phyloP scores from a whole-genome alignment of 2,329 filamentous ascomycete genomes.

The Ceratocystiopsis brevicomis region DNA sequence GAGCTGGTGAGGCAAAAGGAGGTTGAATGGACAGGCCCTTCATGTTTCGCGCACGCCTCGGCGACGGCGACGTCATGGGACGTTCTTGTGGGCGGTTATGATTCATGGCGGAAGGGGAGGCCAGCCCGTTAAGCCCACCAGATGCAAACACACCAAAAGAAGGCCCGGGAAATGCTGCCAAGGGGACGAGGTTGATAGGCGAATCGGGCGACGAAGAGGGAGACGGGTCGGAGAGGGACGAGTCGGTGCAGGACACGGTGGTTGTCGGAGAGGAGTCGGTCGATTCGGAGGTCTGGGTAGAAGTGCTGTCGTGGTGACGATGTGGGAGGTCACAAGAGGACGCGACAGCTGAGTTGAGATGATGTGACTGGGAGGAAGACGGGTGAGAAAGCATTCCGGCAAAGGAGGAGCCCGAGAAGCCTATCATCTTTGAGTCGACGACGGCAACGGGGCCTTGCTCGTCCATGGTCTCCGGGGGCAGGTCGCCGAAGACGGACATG shows the following conservation, averaged over 20 bases:
- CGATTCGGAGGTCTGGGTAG: conserved; percentile 61
- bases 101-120: conserved; percentile 23
- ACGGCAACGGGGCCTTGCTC: conserved; percentile 34
- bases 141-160: conserved; percentile 29
- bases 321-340: conserved; percentile 31
- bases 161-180: conserved; percentile 48
- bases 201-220: conserved; percentile 88
- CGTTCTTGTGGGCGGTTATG: conserved; percentile 20
- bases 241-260: conserved; percentile 81
- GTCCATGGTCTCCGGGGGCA: conserved; percentile 34
- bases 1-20: conserved; percentile 28
- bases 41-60: conserved; percentile 59
- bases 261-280: conserved; percentile 91
- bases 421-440: conserved; percentile 33
- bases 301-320: conserved; percentile 60
- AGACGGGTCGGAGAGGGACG: conserved; percentile 74
- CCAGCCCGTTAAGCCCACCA: background rate
- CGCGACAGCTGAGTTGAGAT: conserved; percentile 1
- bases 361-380: conserved; percentile 10
- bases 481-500: conserved; percentile 56
- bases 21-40: conserved; percentile 68
- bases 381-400: conserved; percentile 17
- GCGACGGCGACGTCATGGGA: conserved; percentile 49
- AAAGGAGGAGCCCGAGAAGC: conserved; percentile 20
- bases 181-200: conserved; percentile 52